Evolutionary conservation across 1,284 basidiomycete species (phyloP).

Genomic region (Ustilago loliicola): DNA sequence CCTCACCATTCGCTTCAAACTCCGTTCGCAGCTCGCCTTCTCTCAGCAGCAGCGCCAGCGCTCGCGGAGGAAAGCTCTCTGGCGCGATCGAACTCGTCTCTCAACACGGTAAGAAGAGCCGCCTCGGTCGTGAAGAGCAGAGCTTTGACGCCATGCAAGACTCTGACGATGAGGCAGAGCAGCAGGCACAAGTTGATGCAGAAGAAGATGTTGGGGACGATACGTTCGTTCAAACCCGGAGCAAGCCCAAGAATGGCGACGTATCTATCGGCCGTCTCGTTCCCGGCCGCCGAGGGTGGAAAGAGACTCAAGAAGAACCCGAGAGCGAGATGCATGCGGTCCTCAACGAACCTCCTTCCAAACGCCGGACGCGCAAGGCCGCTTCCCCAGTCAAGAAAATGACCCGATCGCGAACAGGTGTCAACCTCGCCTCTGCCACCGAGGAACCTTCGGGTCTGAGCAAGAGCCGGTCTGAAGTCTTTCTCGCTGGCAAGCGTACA

Average conservation of each 20-base stretch:
- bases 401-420: constrained; percentile 35
- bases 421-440: constrained; percentile 13
- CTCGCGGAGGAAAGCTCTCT: constrained; percentile 15
- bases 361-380: constrained; percentile 32
- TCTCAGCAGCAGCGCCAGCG: not conserved
- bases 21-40: constrained; percentile 40
- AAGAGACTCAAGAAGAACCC: constrained; percentile 25
- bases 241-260: constrained; percentile 6
- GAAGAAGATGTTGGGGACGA: constrained; percentile 34
- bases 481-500: constrained; percentile 19
- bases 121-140: constrained; percentile 21
- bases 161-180: constrained; percentile 18
- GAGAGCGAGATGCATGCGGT: constrained; percentile 17
- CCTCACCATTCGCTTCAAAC: constrained; percentile 34
- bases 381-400: constrained; percentile 16
- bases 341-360: constrained; percentile 25
- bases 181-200: constrained; percentile 7
- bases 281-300: constrained; percentile 40
- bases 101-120: constrained; percentile 43
- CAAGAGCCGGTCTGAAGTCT: constrained; percentile 25
- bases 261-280: constrained; percentile 46
- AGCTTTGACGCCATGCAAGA: constrained; percentile 19
- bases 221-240: constrained; percentile 34
- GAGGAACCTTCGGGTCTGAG: constrained; percentile 10
- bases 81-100: constrained; percentile 45